Base-by-base conservation (phyloP, 306 rosid species). In the Cajanus cajan region DNA sequence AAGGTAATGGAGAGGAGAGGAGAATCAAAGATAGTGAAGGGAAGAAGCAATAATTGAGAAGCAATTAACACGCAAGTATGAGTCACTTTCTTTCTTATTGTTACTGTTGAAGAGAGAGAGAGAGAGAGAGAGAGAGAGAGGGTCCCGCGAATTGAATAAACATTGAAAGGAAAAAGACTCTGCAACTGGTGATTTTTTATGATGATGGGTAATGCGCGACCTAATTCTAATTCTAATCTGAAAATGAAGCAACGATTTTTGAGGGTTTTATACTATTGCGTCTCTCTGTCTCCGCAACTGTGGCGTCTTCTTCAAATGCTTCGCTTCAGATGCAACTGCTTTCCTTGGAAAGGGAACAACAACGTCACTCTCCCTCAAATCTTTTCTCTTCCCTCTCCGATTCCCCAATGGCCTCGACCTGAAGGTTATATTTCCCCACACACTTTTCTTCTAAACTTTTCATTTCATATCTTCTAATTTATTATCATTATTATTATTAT, bases 341-440 rank as follows among this genome's bases (percentile, higher is more conserved):
- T 87, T 51, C 22, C 76, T 43, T 69, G 88, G 89, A 87, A 89
- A 22, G 36, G 45, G 34, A 31, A 69, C 25, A 1, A 73, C 62
- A 48, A 40, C 55, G 13, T 57, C 33, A 58, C 66, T 25, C 90
- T 80, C 78, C 80, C 87, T 54, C 72, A 63, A 39, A 10, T 78
- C 36, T 93, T 86, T 82, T 89, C 89, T 62, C 88, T 90, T 65
- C 90, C 94, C 22, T 68, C 86, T 74, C 81, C 91, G 3, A 74
- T 87, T 67, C 91, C 94, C 2, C 73, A 58, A 61, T 94, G 98
- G 97, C 96, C 98, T 65, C 82, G 55, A 80, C 96, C 98, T 65
- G 81, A 61, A 80, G 95, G 97, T 91, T 9, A 21, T 76, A 28
- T 76, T 57, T n/a, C 3, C 10, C 14, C 7, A n/a, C 44, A 7